Base-by-base conservation (phyloP, 2,329 filamentous ascomycete species). In the Aphanocladium album region DNA sequence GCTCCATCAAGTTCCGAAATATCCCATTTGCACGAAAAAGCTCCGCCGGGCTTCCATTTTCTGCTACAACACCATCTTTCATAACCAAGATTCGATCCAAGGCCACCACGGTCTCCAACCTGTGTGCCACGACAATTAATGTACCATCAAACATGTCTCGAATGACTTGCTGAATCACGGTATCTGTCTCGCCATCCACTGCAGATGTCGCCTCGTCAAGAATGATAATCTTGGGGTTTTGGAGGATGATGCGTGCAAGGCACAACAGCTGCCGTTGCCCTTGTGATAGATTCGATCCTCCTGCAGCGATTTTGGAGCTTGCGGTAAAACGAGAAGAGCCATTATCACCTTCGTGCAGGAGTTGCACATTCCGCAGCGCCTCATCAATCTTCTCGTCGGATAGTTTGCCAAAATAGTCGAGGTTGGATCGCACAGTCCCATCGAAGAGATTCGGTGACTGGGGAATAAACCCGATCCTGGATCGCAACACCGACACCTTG, bases 381-480 rank as follows among this genome's bases (percentile, higher is more conserved):
- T 56, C 41, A 17, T 33, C 35, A 11, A 56, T 56, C 5, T 37
- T 37, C 9, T 41, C 11, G 33, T 46, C 53, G 14, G 53, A 47
- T 23, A 37, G 0, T 7, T 47, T 23, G 23, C 7, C 25, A 37
- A 56, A 56, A 27, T 56, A 47, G 19, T 54, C 51, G 17, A 43
- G 21, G 17, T 47, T 56, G 41, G 53, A 56, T 25, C 53, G 53
- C 5, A 56, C n/a, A 11, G 53, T 56, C 6, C 53, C 53, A 11
- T 12, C 5, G 12, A 47, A 56, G n/a, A 60, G 50, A 4, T 56
- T 57, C 5, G 62, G 59, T 5, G 61, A 59, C 33, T 63, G 63
- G 16, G 62, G 56, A 0, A 64, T 51, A 12, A 62, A 62, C 8
- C 58, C 60, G 37, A 66, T 60, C 12, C 62, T 46, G 5, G 57